A percentile compares a stretch with the other conserved stretches of the same genome.
Evolutionary conservation across 805 yeast species (phyloP).

Genomic region (Metschnikowia aberdeeniae): DNA sequence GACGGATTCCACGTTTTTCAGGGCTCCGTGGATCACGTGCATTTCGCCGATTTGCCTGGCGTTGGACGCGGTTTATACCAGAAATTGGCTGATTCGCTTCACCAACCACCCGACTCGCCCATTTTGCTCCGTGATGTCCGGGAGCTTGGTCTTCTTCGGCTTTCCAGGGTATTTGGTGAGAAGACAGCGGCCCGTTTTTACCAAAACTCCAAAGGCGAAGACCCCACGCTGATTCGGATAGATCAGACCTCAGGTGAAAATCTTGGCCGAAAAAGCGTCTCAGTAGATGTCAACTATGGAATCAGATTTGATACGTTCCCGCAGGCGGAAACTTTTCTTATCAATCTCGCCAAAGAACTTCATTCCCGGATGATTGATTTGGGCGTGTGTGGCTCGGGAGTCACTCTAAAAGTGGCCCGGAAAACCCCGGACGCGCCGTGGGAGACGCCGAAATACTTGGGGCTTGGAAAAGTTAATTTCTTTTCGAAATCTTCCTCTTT

Average conservation of each 20-base stretch:
- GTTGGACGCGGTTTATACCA: constrained; percentile 50
- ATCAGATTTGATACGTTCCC: constrained; percentile 60
- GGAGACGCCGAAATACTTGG: constrained; percentile 74
- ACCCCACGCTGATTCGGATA: constrained; percentile 56
- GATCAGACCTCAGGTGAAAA: constrained; percentile 41
- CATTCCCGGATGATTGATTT: constrained; percentile 46
- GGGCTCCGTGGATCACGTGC: constrained; percentile 34
- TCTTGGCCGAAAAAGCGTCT: constrained; percentile 66
- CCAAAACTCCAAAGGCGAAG: constrained; percentile 63
- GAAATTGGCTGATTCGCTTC: constrained; percentile 39
- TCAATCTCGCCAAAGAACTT: constrained; percentile 57
- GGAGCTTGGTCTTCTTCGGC: constrained; percentile 10
- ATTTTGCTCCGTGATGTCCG: constrained; percentile 7
- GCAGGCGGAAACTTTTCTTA: constrained; percentile 64
- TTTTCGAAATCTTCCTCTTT: constrained; percentile 54
- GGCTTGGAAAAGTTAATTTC: constrained; percentile 77
- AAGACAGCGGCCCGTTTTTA: constrained; percentile 66
- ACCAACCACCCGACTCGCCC: constrained; percentile 11
- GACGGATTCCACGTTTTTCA: constrained; percentile 50
- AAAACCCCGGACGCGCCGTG: constrained; percentile 66
- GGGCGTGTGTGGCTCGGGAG: constrained; percentile 47
- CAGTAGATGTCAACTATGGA: constrained; percentile 91
- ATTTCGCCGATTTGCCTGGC: constrained; percentile 52
- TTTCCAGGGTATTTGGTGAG: constrained; percentile 55
- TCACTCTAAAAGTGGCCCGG: constrained; percentile 63